These are phyloP conservation scores for Anisodus acutangulus DNA, from an alignment of 257 asterid genomes.

Conservation along the genomic window DNA sequence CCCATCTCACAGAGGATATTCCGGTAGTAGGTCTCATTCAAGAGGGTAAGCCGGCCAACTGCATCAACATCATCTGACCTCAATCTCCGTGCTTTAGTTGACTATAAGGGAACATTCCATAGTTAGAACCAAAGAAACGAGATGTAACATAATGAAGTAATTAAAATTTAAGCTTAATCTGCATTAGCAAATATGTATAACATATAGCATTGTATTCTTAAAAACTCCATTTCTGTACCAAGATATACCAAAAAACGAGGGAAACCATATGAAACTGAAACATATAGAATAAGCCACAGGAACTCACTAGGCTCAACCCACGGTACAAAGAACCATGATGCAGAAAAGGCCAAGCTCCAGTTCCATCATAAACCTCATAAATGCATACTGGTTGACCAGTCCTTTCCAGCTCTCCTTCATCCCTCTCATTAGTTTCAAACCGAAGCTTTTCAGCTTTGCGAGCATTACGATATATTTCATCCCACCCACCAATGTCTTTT, in stretches of 20 bases:
- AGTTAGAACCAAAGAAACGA: conserved; percentile 31
- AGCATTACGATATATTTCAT: conserved; percentile 86
- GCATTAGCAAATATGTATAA: not conserved
- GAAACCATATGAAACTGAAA: not conserved
- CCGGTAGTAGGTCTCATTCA: conserved; percentile 80
- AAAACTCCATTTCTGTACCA: conserved; percentile 19
- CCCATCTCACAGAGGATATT: conserved; percentile 91
- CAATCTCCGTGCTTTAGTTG: conserved; percentile 65
- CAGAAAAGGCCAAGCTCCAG: conserved; percentile 95
- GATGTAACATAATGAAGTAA: conserved; percentile 9
- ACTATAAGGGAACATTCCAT: conserved; percentile 49
- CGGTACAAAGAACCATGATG: conserved; percentile 99
- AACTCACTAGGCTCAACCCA: conserved; percentile 94
- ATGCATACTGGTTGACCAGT: conserved; percentile 95
- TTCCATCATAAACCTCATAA: conserved; percentile 90
- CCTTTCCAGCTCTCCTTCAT: conserved; percentile 99
- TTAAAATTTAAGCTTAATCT: conserved; percentile 12
- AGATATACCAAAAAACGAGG: not conserved
- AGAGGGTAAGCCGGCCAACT: conserved; percentile 76
- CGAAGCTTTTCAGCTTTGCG: conserved; percentile 90
- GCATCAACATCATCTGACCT: conserved; percentile 97
- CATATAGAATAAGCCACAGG: conserved; percentile 26
- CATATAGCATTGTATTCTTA: conserved; percentile 27
- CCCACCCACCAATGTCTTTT: conserved; percentile 85
- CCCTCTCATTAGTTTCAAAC: conserved; percentile 90